Conservation (phyloP, 2,329 filamentous ascomycete species). For the Alternaria triticimaculans region DNA sequence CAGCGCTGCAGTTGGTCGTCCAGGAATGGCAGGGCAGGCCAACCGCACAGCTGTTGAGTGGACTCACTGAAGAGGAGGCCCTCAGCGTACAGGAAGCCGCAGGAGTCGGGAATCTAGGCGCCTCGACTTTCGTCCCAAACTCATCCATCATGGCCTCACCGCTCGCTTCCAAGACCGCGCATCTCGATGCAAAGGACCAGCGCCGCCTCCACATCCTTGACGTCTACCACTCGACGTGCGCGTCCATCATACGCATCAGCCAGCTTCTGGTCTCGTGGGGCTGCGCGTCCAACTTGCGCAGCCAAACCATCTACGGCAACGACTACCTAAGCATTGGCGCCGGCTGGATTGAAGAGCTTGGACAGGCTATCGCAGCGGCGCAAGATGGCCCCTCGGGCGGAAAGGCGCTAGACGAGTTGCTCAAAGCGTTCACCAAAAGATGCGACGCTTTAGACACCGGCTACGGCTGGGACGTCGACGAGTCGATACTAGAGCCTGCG, state of each 20-base stretch:
- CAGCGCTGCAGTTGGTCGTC: constrained; percentile 79
- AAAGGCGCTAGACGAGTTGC: constrained; percentile 45
- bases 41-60: constrained; percentile 72
- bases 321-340: constrained; percentile 40
- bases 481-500: constrained; percentile 60
- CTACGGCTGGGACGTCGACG: constrained; percentile 56
- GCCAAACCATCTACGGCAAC: constrained; percentile 33
- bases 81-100: constrained; percentile 77
- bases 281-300: constrained; percentile 35
- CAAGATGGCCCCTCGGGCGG: constrained; percentile 40
- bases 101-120: constrained; percentile 67
- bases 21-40: constrained; percentile 84
- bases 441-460: constrained; percentile 54
- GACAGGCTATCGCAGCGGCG: constrained; percentile 33
- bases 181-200: constrained; percentile 67
- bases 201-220: constrained; percentile 72
- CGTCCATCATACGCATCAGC: constrained; percentile 55
- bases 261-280: constrained; percentile 47
- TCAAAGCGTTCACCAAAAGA: constrained; percentile 58
- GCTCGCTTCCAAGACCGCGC: constrained; percentile 23
- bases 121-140: constrained; percentile 53
- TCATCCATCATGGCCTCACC: constrained; percentile 52
- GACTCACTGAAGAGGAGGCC: constrained; percentile 78
- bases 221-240: constrained; percentile 74
- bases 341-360: constrained; percentile 43